A percentile compares a stretch with the other conserved stretches of the same genome.
phyloP scores from a whole-genome alignment of 192 early-diverging fungal species.

The Phycomyces nitens region DNA sequence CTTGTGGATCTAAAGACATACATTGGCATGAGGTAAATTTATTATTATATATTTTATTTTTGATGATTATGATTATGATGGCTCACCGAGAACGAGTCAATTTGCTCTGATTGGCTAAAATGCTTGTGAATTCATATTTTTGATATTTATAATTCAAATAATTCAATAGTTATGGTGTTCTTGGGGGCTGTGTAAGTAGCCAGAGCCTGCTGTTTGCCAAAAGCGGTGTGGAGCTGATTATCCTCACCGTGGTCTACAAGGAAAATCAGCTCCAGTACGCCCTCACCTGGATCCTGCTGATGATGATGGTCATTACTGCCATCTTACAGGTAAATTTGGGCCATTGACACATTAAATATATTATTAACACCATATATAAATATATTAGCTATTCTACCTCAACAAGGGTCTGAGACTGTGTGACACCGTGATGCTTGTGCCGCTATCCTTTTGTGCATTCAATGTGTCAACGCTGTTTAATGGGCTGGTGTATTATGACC shows the following conservation, averaged over 20 bases:
- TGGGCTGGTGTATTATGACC: conserved; percentile 75
- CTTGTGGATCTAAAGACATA: conserved; percentile 21
- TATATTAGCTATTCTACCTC: conserved; percentile 63
- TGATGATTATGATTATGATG: too few relatives aligned
- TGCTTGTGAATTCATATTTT: too few relatives aligned
- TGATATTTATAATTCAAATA: background rate
- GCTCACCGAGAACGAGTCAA: background rate
- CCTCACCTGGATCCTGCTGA: conserved; percentile 63
- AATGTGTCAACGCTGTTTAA: conserved; percentile 71
- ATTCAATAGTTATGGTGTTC: conserved; percentile 52
- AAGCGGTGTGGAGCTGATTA: conserved; percentile 70
- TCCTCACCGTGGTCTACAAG: conserved; percentile 51
- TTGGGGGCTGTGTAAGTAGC: conserved; percentile 67
- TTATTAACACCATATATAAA: too few relatives aligned
- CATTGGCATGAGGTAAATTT: conserved; percentile 34
- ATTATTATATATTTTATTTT: too few relatives aligned
- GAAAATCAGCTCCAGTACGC: conserved; percentile 68
- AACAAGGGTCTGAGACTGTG: conserved; percentile 71
- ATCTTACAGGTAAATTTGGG: conserved; percentile 48
- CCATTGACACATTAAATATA: too few relatives aligned
- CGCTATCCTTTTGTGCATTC: conserved; percentile 72
- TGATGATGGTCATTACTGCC: conserved; percentile 49
- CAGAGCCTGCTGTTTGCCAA: conserved; percentile 77
- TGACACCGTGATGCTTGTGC: conserved; percentile 71
- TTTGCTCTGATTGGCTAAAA: background rate